A percentile compares a stretch with the other conserved stretches of the same genome.
These are phyloP conservation scores for Artemisia argyi DNA, from an alignment of 129 eudicot species.

Conservation along the genomic window DNA sequence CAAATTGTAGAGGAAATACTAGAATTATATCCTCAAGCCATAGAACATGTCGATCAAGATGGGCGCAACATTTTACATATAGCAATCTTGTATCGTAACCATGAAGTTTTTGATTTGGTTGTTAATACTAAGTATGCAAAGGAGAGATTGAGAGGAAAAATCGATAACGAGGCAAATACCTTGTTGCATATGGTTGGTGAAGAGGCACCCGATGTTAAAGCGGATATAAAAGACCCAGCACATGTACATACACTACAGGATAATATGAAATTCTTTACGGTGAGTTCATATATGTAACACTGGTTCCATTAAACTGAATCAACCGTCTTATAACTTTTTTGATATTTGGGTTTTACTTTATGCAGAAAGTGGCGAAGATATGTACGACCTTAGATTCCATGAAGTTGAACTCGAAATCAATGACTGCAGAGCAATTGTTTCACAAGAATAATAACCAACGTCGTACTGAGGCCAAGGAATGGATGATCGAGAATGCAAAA, in stretches of 20 bases:
- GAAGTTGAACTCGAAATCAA: constrained; percentile 20
- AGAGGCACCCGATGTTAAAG: not conserved
- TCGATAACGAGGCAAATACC: constrained; percentile 34
- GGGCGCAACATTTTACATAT: constrained; percentile 40
- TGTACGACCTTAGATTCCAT: constrained; percentile 11
- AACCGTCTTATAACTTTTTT: not conserved
- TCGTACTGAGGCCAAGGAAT: constrained; percentile 33
- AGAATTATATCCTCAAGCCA: constrained; percentile 30
- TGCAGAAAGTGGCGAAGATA: constrained; percentile 37
- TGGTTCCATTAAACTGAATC: not conserved
- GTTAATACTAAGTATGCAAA: constrained; percentile 10
- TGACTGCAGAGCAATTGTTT: constrained; percentile 32
- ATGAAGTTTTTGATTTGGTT: constrained; percentile 24
- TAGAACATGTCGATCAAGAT: constrained; percentile 37
- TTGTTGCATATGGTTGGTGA: constrained; percentile 45
- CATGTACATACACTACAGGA: constrained; percentile 29
- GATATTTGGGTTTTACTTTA: not conserved
- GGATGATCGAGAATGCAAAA: constrained; percentile 44
- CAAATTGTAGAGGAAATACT: constrained; percentile 33
- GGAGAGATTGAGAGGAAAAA: constrained; percentile 30
- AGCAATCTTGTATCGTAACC: constrained; percentile 28
- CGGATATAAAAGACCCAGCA: constrained; percentile 33
- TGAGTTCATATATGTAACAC: not conserved
- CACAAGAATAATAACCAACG: constrained; percentile 20
- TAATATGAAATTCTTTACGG: constrained; percentile 37